Percentiles rank a stretch among this genome's conserved stretches.
These are phyloP conservation scores for Trichoderma sp. DNA, from an alignment of 2,329 filamentous ascomycete genomes.

Conservation along the genomic window DNA sequence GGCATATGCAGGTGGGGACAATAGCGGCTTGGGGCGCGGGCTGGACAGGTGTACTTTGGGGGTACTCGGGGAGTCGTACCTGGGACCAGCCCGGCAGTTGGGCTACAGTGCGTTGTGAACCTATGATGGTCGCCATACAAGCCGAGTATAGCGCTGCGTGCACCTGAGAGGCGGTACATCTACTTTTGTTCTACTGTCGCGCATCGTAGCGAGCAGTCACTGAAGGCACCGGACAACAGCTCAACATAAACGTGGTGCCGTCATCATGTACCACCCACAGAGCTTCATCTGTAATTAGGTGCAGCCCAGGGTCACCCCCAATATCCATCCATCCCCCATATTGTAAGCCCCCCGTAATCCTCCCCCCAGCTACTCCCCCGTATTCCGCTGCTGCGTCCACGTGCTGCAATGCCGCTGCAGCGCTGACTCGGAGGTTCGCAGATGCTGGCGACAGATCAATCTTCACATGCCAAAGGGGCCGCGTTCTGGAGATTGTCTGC, in stretches of 20 bases:
- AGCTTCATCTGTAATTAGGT: no score
- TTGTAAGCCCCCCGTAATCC: background rate
- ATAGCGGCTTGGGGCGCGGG: background rate
- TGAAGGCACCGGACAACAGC: background rate
- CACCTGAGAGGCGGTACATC: background rate
- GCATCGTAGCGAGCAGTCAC: background rate
- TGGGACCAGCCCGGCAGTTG: background rate
- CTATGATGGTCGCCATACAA: background rate
- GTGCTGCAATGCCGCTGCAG: slow-evolving; percentile 2
- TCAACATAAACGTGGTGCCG: no score
- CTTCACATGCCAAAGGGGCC: slow-evolving; percentile 12
- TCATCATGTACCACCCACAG: no score
- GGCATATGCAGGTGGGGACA: slow-evolving; percentile 9
- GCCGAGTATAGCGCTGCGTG: background rate
- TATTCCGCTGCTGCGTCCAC: slow-evolving; percentile 8
- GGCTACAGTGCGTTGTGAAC: background rate
- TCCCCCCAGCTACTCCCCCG: background rate
- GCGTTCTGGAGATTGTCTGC: background rate
- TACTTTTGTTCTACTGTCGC: background rate
- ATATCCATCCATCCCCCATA: background rate
- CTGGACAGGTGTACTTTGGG: background rate
- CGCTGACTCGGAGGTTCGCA: slow-evolving; percentile 2
- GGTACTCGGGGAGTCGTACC: background rate
- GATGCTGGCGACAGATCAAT: slow-evolving; percentile 9
- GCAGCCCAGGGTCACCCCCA: no score